Base-by-base conservation (phyloP, 371 early-diverging fungal genomes). In the Globomyces sp. region DNA sequence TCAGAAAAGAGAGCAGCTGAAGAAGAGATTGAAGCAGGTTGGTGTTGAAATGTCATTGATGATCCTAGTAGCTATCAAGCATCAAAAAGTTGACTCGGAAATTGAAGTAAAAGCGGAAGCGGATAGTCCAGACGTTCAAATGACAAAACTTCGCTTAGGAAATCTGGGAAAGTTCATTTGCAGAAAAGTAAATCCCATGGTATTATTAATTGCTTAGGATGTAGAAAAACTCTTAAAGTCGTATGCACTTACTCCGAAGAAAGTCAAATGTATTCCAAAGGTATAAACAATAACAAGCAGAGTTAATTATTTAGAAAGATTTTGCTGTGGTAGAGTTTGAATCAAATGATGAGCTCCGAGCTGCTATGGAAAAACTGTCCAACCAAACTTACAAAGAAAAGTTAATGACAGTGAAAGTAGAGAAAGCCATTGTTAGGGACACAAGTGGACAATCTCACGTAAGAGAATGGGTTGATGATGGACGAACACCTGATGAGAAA, bases 401-500 rank as follows among this genome's bases (percentile, higher is more conserved):
- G 85, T 37, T 47, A 41, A 39, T 55, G 34, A 58, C 13, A 74
- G 73, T 34, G 45, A 63, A 65, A 61, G 10, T 52, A 66, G 44
- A 55, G 41, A 36, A 51, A 41, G 39, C 39, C 24, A 55, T 39
- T 55, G 55, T 55, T 5, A 41, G 34, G 5, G 39, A 55, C 39
- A 36, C 34, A 40, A 53, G 50, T 24, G 50, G 58, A 57, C 13
- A n/a, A 10, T 34, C 58, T 5, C 13, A 11, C 11, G 47, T 51
- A 42, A 55, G 64, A 37, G 49, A 64, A 55, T 55, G 41, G 69
- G 79, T 44, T 11, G 68, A 63, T 13, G 80, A 78, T 50, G 65
- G 69, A 10, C 84, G 86, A 58, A 77, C 87, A 5, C 85, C 85
- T 13, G 71, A 77, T 43, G 88, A 91, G 71, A 75, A 73, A 41